Percentiles rank a stretch among this genome's conserved stretches.
Evolutionary conservation across 306 rosid species (phyloP).

Genomic region (Morella rubra): DNA sequence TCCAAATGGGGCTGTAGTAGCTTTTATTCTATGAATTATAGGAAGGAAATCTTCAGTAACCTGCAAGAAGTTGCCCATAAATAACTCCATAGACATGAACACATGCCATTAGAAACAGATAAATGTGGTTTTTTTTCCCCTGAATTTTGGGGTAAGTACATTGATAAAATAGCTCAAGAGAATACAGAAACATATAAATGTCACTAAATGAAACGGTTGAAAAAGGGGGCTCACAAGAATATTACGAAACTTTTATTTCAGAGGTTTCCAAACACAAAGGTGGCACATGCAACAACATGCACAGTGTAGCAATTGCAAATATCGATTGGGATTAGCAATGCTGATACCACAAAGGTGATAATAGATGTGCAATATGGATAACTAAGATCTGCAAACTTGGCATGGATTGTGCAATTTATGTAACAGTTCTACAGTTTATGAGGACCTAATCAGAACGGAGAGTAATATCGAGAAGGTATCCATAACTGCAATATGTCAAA

Average conservation of each 20-base stretch:
- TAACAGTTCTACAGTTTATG: neutral
- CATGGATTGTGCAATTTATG: neutral
- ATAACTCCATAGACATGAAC: constrained; percentile 15
- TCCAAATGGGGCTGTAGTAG: constrained; percentile 70
- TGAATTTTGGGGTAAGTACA: no score
- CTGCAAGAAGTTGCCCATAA: constrained; percentile 41
- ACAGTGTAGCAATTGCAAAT: neutral
- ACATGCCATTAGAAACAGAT: constrained; percentile 22
- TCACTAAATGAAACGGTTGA: neutral
- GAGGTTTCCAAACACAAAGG: neutral
- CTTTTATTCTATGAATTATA: constrained; percentile 74
- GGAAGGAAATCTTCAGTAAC: constrained; percentile 84
- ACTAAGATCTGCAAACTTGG: neutral
- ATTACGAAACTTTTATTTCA: neutral
- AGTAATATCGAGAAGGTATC: neutral
- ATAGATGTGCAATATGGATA: neutral
- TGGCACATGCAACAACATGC: neutral
- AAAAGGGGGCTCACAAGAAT: neutral
- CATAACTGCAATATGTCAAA: neutral
- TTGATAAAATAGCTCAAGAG: no score
- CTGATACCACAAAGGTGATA: neutral
- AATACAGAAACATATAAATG: no score
- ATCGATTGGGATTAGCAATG: neutral
- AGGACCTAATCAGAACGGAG: neutral
- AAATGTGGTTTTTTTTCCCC: neutral